Percentiles rank a stretch among this genome's conserved stretches.
These are phyloP conservation scores for Biscogniauxia sp. DNA, from an alignment of 2,329 filamentous ascomycete genomes.

Conservation along the genomic window DNA sequence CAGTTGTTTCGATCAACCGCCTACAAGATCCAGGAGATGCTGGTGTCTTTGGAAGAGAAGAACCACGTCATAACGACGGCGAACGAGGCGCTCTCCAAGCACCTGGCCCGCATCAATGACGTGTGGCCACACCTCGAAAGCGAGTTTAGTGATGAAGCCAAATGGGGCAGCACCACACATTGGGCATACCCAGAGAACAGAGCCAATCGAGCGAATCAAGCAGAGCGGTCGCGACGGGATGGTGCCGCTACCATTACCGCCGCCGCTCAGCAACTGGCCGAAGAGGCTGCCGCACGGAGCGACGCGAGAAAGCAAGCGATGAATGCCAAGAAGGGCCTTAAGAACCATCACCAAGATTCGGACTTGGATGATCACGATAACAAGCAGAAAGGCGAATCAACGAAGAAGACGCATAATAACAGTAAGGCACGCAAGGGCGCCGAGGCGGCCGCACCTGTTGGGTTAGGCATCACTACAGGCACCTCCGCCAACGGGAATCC, in stretches of 20 bases:
- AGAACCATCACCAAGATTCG: constrained; percentile 68
- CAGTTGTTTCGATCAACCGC: constrained; percentile 77
- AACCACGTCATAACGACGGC: constrained; percentile 94
- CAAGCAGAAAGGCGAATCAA: constrained; percentile 45
- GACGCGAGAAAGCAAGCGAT: constrained; percentile 82
- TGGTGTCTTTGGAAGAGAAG: constrained; percentile 92
- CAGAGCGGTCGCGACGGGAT: constrained; percentile 75
- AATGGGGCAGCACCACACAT: constrained; percentile 85
- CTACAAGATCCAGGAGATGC: constrained; percentile 76
- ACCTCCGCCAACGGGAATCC: constrained; percentile 48
- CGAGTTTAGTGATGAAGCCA: constrained; percentile 92
- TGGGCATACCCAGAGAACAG: constrained; percentile 95
- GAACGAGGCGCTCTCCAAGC: constrained; percentile 82
- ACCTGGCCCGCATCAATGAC: constrained; percentile 79
- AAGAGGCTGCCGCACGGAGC: constrained; percentile 79
- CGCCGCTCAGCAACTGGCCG: constrained; percentile 72
- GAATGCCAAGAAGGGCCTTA: constrained; percentile 70
- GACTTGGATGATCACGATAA: constrained; percentile 70
- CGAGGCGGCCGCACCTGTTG: constrained; percentile 50
- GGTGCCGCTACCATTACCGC: constrained; percentile 75
- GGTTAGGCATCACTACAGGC: constrained; percentile 64
- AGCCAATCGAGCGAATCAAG: constrained; percentile 59
- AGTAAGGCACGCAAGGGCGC: constrained; percentile 63
- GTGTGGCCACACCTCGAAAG: constrained; percentile 82
- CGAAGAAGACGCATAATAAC: constrained; percentile 62